Evolutionary conservation across 208 protist species (phyloP).

Genomic region (Trypanosoma boissoni): DNA sequence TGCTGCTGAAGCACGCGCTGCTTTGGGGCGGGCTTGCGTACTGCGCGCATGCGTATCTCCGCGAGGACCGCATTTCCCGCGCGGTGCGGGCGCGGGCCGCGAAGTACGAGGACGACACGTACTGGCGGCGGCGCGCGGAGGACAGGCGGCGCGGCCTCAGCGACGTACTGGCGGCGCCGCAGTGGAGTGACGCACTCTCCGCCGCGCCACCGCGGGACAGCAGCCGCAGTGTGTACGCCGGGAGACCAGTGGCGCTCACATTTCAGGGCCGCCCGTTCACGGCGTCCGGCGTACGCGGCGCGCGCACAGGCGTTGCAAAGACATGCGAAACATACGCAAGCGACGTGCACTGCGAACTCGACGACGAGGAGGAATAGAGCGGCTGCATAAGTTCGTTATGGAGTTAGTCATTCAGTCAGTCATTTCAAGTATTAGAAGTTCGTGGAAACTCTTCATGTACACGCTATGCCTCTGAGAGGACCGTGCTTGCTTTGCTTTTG

Average conservation of each 20-base stretch:
- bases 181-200: not conserved
- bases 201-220: no score
- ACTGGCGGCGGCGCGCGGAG: constrained; percentile 11
- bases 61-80: constrained; percentile 36
- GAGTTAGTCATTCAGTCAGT: no score
- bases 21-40: constrained; percentile 34
- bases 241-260: constrained; percentile 27
- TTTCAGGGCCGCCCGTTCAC: constrained; percentile 56
- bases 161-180: no score
- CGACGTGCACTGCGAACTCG: constrained; percentile 20
- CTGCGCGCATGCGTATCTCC: constrained; percentile 23
- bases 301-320: constrained; percentile 11
- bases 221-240: constrained; percentile 3
- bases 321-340: constrained; percentile 4
- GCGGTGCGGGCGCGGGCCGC: constrained; percentile 29
- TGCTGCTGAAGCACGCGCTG: constrained; percentile 29
- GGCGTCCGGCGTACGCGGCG: constrained; percentile 36
- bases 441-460: no score
- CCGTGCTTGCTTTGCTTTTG: no score
- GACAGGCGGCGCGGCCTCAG: constrained; percentile 5
- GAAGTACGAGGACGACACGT: constrained; percentile 24
- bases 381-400: no score
- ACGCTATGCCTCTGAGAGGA: no score
- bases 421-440: no score
- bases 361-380: no score